A percentile compares a stretch with the other conserved stretches of the same genome.
phyloP scores from a whole-genome alignment of 495 filamentous ascomycete species.

The Parathielavia hyrcaniae region DNA sequence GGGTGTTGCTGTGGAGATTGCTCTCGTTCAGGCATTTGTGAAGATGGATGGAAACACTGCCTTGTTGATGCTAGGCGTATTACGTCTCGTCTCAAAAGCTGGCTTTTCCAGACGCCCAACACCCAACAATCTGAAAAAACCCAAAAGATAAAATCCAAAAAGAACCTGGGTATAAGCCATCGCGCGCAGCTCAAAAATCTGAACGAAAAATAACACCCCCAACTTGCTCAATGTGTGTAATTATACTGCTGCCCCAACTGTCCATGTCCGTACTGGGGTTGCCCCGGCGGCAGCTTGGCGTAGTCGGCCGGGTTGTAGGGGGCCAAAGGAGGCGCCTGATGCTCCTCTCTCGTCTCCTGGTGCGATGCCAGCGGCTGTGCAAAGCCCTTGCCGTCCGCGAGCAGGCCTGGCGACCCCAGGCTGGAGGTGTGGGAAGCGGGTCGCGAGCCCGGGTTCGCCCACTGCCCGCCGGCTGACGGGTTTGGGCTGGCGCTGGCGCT shows the following conservation, averaged over 20 bases:
- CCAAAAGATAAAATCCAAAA: conserved; percentile 4
- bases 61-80: not conserved
- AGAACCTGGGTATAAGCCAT: conserved; percentile 22
- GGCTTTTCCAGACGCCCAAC: not conserved
- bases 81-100: not conserved
- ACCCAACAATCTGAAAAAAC: not conserved
- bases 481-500: conserved; percentile 22
- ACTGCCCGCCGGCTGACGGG: conserved; percentile 17
- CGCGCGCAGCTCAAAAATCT: not conserved
- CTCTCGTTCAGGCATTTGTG: too few species aligned
- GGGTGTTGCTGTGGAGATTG: too few species aligned
- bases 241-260: conserved; percentile 15
- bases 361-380: conserved; percentile 34
- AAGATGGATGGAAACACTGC: too few species aligned
- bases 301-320: conserved; percentile 45
- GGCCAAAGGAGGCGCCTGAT: conserved; percentile 30
- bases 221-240: conserved; percentile 14
- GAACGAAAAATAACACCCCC: not conserved
- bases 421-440: conserved; percentile 34
- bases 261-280: conserved; percentile 17
- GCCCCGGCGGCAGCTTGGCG: conserved; percentile 23
- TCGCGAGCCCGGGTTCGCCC: conserved; percentile 26
- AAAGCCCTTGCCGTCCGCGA: conserved; percentile 34
- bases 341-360: conserved; percentile 38
- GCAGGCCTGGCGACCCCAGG: conserved; percentile 31